phyloP scores from a whole-genome alignment of 345 rosid species.

The Syzygium aqueum region DNA sequence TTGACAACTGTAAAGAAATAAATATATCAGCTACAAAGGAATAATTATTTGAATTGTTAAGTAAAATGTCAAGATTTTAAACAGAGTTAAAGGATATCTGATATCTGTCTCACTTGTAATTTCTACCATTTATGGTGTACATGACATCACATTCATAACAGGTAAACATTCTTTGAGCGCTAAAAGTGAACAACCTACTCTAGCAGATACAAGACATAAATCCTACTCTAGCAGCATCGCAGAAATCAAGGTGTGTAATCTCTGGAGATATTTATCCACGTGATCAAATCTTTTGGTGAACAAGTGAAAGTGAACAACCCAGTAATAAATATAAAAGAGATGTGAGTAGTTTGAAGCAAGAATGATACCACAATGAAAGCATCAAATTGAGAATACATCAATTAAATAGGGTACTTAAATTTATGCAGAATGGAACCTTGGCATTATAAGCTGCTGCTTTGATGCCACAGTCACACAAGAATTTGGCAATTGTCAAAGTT shows the following conservation, averaged over 20 bases:
- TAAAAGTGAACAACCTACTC: too few relatives aligned
- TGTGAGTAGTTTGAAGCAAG: background rate
- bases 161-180: background rate
- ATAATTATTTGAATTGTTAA: background rate
- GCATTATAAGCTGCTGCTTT: constrained; percentile 95
- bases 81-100: background rate
- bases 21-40: background rate
- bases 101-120: background rate
- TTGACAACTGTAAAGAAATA: constrained; percentile 51
- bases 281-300: background rate
- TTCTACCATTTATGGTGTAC: background rate
- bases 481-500: constrained; percentile 55
- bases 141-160: background rate
- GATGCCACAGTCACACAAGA: constrained; percentile 52
- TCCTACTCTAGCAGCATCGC: background rate
- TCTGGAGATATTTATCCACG: background rate
- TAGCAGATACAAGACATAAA: background rate
- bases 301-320: background rate
- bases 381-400: background rate
- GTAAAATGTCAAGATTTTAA: background rate
- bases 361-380: background rate
- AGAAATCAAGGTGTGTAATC: background rate
- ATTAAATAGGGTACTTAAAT: background rate
- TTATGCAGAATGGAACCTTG: constrained; percentile 26
- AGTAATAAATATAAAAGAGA: background rate